These are phyloP conservation scores for Pythium sp. DNA, from an alignment of 352 stramenopile species.

Conservation along the genomic window DNA sequence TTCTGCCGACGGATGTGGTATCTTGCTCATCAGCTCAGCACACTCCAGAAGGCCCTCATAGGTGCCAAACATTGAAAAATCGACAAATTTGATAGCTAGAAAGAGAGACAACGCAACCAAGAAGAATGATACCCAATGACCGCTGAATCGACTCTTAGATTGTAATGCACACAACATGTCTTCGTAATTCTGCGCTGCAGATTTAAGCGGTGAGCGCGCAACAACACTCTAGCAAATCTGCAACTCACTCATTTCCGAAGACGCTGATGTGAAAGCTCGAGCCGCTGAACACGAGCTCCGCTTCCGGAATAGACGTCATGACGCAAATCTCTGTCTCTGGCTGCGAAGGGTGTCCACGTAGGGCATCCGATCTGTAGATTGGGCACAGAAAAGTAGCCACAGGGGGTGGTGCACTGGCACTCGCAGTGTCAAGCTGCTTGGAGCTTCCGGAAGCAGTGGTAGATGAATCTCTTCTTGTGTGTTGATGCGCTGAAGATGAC, in stretches of 20 bases:
- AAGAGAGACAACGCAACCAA: no score
- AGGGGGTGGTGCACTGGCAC: neutral
- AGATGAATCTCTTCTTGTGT: neutral
- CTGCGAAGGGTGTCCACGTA: neutral
- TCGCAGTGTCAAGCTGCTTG: neutral
- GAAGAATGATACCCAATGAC: no score
- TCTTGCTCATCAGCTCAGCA: neutral
- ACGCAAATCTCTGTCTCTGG: constrained; percentile 23
- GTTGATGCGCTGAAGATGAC: neutral
- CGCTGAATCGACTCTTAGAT: no score
- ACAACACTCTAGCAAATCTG: no score
- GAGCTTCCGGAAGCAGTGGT: neutral
- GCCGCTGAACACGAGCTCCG: constrained; percentile 36
- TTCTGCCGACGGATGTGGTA: neutral
- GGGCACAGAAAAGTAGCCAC: constrained; percentile 26
- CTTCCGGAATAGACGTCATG: constrained; percentile 21
- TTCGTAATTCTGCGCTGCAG: no score
- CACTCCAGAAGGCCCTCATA: neutral
- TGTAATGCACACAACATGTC: no score
- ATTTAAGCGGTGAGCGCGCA: no score
- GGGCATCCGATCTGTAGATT: constrained; percentile 14
- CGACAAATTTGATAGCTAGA: no score
- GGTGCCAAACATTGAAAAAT: neutral
- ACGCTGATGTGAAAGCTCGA: constrained; percentile 20
- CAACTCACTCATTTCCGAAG: neutral